Base-by-base conservation (phyloP, 352 stramenopile genomes). In the Pythium dissimile region DNA sequence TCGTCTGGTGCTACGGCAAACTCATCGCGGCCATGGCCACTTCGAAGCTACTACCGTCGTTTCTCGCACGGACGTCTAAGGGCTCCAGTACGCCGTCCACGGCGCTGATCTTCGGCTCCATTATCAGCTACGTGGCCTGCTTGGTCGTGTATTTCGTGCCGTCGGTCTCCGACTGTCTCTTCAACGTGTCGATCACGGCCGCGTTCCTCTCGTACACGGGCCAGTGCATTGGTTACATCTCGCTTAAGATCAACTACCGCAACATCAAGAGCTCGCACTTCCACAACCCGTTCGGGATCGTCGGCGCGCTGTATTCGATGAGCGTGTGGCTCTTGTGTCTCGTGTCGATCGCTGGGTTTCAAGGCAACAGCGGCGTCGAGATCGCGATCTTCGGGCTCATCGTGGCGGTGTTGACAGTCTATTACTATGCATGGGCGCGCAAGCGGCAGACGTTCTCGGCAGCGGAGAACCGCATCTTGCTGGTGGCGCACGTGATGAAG, bases 191-290 rank as follows among this genome's bases (percentile, higher is more conserved):
- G 30, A 59, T 68, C 32, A 35, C 55, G 0, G 28, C 32, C 3
- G 66, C 54, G 11, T 59, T 66, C n/a, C 21, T 54, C 12, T n/a
- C 61, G 15, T 73, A 73, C 62, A 52, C 48, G 35, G 47, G 53
- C 3, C 66, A 71, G 52, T 71, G 61, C 44, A 50, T 69, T 32
- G 66, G 66, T 15, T 73, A 73, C 66, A 66, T 73, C 35, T 69
- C 59, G 27, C 43, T 73, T 43, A 59, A 64, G 34, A 32, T n/a
- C 1, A 43, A 68, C 23, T 73, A 66, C 43, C 23, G 23, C 7
- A 53, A 48, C 44, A 58, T 72, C 49, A 41, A 64, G 42, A 51
- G 49, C 28, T 58, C 42, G 11, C 5, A 38, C 13, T 68, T 60
- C 28, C 3, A 18, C 13, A 64, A 28, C 18, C 61, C 61, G 32